Evolutionary conservation across 257 asterid species (phyloP).

Genomic region (Penstemon barbatus): DNA sequence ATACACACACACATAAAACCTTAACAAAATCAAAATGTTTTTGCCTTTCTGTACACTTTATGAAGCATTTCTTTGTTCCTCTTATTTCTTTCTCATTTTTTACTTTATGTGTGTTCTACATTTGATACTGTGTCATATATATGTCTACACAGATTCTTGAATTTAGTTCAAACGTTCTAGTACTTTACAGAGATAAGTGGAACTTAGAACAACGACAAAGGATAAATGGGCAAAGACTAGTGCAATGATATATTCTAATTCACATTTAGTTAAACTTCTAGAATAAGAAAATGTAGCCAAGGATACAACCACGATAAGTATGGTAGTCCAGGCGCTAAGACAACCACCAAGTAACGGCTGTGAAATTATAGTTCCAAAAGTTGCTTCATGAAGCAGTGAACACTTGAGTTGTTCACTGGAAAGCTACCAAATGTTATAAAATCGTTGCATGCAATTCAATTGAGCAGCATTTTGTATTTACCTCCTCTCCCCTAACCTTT

Average conservation of each 20-base stretch:
- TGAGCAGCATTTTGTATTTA: neutral
- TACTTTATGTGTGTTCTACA: neutral
- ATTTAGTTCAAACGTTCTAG: too few relatives aligned
- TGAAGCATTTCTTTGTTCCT: too few relatives aligned
- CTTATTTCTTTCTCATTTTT: too few relatives aligned
- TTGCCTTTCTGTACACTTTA: too few relatives aligned
- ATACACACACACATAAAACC: too few relatives aligned
- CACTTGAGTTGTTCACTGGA: neutral
- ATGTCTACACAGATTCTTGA: neutral
- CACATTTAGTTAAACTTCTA: neutral
- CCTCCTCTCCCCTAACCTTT: neutral
- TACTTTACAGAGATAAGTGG: too few relatives aligned
- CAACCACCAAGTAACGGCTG: neutral
- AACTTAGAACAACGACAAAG: too few relatives aligned
- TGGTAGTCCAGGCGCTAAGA: neutral
- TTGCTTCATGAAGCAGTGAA: neutral
- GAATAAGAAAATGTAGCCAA: neutral
- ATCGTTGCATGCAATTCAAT: neutral
- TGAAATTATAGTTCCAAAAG: neutral
- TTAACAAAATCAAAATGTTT: too few relatives aligned
- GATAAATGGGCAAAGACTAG: neutral
- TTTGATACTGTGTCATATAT: neutral
- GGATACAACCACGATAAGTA: neutral
- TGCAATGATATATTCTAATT: too few relatives aligned
- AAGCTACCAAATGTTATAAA: neutral